Evolutionary conservation across 164 flowering plant genomes (phyloP), one percentile per base, ranked within the genome.

Genomic region (Kalanchoe fedtschenkoi): DNA sequence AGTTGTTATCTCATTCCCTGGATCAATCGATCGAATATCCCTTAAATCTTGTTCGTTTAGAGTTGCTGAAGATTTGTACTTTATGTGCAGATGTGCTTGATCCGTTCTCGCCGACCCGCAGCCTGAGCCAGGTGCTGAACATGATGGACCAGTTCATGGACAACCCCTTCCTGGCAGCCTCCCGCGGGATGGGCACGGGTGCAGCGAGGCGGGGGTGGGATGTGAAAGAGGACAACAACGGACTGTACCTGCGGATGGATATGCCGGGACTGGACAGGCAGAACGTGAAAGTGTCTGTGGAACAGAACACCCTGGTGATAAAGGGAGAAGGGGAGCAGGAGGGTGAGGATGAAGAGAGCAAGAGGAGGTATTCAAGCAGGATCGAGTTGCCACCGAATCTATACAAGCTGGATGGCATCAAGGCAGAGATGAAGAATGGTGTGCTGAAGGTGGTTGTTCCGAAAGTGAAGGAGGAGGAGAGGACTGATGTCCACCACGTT

Each of bases 371-470:
- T 68, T 61, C 74, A 0, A 81, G 83, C 74, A 67, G 91, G 67
- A 73, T 87, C 15, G 88, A 83, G 15, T 70, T 87, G 4, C 86
- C 87, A 0, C 38, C 64, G 29, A 75, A 76, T 0, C 62, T 78
- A 14, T 85, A 81, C 75, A 78, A 76, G 72, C 14, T 71, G 0
- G 81, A 78, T 28, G 61, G 72, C 56, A 74, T 87, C 26, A 87
- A 75, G 73, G 93, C 91, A 0, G 89, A 89, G 86, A 89, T 89
- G 91, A 87, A 83, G 81, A 87, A 87, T 54, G 96, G 96, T 0
- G 88, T 87, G 2, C 69, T 87, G 56, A 87, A 75, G 70, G 75
- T 87, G 34, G 21, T 60, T 21, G 79, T 89, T 51, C 88, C 95
- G 0, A 89, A 82, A 70, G 80, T 78, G 26, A 85, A 78, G 74